These are phyloP conservation scores for Nigrospora oryzae DNA, from an alignment of 2,329 filamentous ascomycete species.

Conservation along the genomic window DNA sequence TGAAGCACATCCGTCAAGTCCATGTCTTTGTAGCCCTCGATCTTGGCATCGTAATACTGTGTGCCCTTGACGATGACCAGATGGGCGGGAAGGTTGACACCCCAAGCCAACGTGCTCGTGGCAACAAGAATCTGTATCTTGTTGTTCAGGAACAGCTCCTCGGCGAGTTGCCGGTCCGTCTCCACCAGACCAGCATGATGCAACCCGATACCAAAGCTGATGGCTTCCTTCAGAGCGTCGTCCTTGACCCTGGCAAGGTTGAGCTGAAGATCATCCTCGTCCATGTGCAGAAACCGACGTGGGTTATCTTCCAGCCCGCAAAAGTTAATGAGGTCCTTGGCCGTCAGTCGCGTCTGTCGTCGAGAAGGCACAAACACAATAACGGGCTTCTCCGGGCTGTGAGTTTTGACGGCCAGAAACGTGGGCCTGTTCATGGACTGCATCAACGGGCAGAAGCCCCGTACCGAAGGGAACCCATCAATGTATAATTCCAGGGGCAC, in stretches of 20 bases:
- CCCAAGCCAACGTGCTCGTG: conserved; percentile 95
- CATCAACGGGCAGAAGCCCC: conserved; percentile 96
- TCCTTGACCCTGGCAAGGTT: conserved; percentile 91
- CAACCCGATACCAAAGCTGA: conserved; percentile 93
- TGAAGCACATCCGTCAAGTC: conserved; percentile 95
- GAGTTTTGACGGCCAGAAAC: conserved; percentile 91
- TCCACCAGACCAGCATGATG: conserved; percentile 97
- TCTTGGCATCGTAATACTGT: conserved; percentile 96
- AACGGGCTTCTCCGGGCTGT: conserved; percentile 92
- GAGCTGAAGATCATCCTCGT: conserved; percentile 83
- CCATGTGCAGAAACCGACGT: conserved; percentile 85
- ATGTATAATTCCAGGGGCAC: conserved; percentile 96
- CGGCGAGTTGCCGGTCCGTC: conserved; percentile 80
- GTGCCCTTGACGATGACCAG: conserved; percentile 97
- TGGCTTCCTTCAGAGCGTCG: conserved; percentile 82
- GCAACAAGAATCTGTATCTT: conserved; percentile 96
- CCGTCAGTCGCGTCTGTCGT: conserved; percentile 87
- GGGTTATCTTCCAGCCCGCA: conserved; percentile 99
- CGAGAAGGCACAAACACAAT: conserved; percentile 98
- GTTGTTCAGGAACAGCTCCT: conserved; percentile 94
- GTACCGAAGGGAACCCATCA: conserved; percentile 90
- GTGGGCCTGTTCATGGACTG: conserved; percentile 98
- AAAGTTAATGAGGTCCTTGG: conserved; percentile 92
- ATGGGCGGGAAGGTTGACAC: conserved; percentile 94
- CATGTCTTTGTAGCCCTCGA: conserved; percentile 97